phyloP scores from a whole-genome alignment of 2,329 filamentous ascomycete species.

The Purpureocillium lavendulum region DNA sequence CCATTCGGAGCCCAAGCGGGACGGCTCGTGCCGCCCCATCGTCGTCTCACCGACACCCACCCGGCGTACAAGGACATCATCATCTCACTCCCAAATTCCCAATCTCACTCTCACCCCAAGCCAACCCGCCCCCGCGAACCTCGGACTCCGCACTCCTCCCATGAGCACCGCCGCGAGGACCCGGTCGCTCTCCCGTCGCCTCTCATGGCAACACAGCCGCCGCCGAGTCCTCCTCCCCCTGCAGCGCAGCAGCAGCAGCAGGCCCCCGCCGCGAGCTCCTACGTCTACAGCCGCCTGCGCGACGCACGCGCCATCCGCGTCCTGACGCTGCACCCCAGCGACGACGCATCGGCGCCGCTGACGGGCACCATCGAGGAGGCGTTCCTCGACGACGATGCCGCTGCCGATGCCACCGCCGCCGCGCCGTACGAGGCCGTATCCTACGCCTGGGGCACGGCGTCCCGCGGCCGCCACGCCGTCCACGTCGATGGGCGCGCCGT shows the following conservation, averaged over 20 bases:
- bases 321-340: conserved; percentile 21
- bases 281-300: conserved; percentile 14
- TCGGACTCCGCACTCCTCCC: too few species aligned
- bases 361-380: conserved; percentile 16
- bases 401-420: too few species aligned
- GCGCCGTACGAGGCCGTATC: conserved; percentile 24
- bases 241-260: too few species aligned
- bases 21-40: not conserved
- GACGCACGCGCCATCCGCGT: conserved; percentile 18
- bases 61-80: not conserved
- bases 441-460: conserved; percentile 24
- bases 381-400: conserved; percentile 15
- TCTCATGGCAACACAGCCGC: too few species aligned
- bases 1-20: not conserved
- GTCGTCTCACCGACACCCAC: too few species aligned
- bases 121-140: too few species aligned
- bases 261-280: conserved; percentile 1
- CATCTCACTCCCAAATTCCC: too few species aligned
- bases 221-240: too few species aligned
- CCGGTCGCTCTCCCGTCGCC: too few species aligned
- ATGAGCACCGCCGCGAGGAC: too few species aligned
- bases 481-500: too few species aligned
- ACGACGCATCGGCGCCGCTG: conserved; percentile 15
- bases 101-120: too few species aligned
- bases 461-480: conserved; percentile 12